Evolutionary conservation across 2,329 filamentous ascomycete genomes (phyloP), one percentile per base, ranked within the genome.

Genomic region (Periconia macrospinosa): DNA sequence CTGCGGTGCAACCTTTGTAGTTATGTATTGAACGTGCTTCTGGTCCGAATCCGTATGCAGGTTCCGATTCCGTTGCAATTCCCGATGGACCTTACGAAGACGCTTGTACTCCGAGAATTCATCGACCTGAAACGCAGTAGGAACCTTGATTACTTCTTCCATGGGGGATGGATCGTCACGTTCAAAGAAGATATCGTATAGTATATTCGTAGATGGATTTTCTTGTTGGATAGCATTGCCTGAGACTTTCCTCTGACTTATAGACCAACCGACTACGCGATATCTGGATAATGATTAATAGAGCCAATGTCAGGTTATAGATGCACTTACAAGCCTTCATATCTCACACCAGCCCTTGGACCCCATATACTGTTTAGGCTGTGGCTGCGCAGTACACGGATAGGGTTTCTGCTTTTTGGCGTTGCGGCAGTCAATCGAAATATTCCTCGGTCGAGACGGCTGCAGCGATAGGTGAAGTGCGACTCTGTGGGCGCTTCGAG

Each of bases 71-170:
- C 55, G 30, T 53, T 58, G 18, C 45, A 58, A 9, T 50, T 67
- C 63, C 6, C 60, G 64, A 18, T 66, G 44, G 15, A 61, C 15
- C 11, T 60, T 70, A 9, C 67, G 63, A 8, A 78, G 54, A 1
- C 76, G 73, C 58, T 80, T 80, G 66, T 78, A 80, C 47, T 79
- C 77, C 6, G 60, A 57, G 52, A 80, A 81, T 49, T 81, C 78
- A 54, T 81, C 79, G 6, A 78, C 56, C 51, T 81, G 78, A 41
- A 75, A 74, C 1, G 75, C 67, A 14, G 66, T 71, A 0, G 79
- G 79, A 30, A 72, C 72, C 41, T 62, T 62, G 18, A 74, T 56
- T 6, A 79, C 71, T 10, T 69, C 60, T 8, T 70, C 66, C 62
- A 78, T 71, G 11, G 69, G 74, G 47, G 56, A 53, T 46, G 30